phyloP scores from a whole-genome alignment of 2,329 filamentous ascomycete genomes.

The Ascochyta lentis region DNA sequence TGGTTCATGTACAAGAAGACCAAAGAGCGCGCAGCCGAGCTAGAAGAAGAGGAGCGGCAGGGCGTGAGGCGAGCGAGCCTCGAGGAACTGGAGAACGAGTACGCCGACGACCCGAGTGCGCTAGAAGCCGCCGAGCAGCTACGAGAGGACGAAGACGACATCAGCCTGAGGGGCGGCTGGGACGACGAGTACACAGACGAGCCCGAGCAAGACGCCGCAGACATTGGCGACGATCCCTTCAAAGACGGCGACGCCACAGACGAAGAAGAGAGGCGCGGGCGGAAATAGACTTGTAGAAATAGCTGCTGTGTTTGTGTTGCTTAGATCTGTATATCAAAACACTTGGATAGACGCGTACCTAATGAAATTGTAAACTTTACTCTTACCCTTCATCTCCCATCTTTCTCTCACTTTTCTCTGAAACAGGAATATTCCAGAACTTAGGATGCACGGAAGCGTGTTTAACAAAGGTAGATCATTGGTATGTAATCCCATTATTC shows the following conservation, averaged over 20 bases:
- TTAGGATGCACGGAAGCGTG: too few species aligned
- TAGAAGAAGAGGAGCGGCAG: constrained; percentile 56
- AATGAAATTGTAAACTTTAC: too few species aligned
- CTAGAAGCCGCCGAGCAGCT: constrained; percentile 48
- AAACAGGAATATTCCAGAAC: too few species aligned
- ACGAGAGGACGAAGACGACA: constrained; percentile 60
- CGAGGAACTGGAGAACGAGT: constrained; percentile 50
- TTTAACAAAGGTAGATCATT: too few species aligned
- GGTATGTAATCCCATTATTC: too few species aligned
- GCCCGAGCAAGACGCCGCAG: constrained; percentile 53
- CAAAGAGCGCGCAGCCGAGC: constrained; percentile 56
- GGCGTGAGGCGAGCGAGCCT: constrained; percentile 39
- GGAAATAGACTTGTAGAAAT: constrained; percentile 2
- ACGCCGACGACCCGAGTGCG: constrained; percentile 55
- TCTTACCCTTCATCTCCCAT: too few species aligned
- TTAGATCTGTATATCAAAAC: background rate
- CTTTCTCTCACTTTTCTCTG: too few species aligned
- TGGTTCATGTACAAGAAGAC: constrained; percentile 80
- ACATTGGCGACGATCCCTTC: constrained; percentile 53
- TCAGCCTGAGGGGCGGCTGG: constrained; percentile 59
- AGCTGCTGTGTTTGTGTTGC: too few species aligned
- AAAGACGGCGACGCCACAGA: constrained; percentile 50
- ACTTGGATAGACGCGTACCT: too few species aligned
- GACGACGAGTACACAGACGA: constrained; percentile 53
- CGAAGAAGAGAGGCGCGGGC: constrained; percentile 30